Evolutionary conservation across 2,329 filamentous ascomycete genomes (phyloP), one percentile per base, ranked within the genome.

Genomic region (Monilinia vaccinii-corymbosi): DNA sequence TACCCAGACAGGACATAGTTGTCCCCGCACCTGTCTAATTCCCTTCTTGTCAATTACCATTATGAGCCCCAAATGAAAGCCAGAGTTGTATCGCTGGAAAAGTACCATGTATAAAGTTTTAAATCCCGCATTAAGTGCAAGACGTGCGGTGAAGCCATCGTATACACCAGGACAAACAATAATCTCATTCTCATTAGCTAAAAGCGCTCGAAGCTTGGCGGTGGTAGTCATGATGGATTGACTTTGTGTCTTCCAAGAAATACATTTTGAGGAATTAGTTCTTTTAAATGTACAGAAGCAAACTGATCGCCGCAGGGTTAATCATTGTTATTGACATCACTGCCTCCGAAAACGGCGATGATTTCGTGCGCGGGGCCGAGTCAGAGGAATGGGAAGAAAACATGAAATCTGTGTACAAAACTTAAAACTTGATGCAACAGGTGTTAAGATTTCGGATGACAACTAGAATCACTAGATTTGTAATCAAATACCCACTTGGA

Each of bases 151-250:
- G 58, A 87, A 78, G 14, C 85, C 85, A 75, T 89, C 85, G 68
- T 87, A 87, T 2, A 88, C 84, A 36, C 85, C 85, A 0, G 84
- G 85, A 56, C 80, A 83, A 3, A 86, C 77, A 44, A 88, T 67
- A 48, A 79, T 73, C 51, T 75, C 56, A 40, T 46, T 23, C 14
- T 60, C 32, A n/a, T 61, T 52, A 34, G 40, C 57, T 34, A 65
- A 42, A 34, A 63, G 38, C 38, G 53, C 55, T 14, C 59, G 53
- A 18, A 64, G 52, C 48, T 61, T 62, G 7, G 63, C 21, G 31
- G 28, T 28, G 8, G 38, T 25, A n/a, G 36, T 44, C 50, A 44
- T 53, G 31, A 21, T 42, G 25, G 31, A 31, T 32, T 42, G 36
- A 10, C 18, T 53, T 42, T 14, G 31, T 21, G 16, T 31, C 8